A percentile compares a stretch with the other conserved stretches of the same genome.
phyloP scores from a whole-genome alignment of 1,139 yeast genomes.

The Candida glucosophila region DNA sequence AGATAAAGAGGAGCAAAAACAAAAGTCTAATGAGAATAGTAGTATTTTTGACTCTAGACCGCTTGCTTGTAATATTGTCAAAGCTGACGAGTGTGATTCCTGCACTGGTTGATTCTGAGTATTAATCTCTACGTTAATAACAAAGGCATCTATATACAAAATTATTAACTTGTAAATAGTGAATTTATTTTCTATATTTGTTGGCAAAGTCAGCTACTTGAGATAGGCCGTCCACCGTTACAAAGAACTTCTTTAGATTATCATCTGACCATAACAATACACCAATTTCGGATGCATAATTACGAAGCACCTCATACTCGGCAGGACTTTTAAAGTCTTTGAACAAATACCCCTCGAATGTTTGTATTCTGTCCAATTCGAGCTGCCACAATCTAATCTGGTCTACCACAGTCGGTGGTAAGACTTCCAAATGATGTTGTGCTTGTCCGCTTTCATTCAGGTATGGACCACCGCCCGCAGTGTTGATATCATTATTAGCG shows the following conservation, averaged over 20 bases:
- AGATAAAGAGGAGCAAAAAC: too few species aligned
- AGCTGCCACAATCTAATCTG: conserved; percentile 94
- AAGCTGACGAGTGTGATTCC: conserved; percentile 34
- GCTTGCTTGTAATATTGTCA: conserved; percentile 31
- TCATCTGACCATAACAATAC: conserved; percentile 81
- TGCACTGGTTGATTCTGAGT: conserved; percentile 39
- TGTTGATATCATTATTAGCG: conserved; percentile 47
- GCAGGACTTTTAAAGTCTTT: conserved; percentile 73
- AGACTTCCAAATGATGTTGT: conserved; percentile 47
- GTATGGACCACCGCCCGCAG: conserved; percentile 30
- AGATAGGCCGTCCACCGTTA: conserved; percentile 75
- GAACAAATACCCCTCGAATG: conserved; percentile 81
- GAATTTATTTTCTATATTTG: conserved; percentile 39
- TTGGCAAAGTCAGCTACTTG: conserved; percentile 85
- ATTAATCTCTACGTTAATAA: too few species aligned
- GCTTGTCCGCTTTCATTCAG: too few species aligned
- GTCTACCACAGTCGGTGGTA: conserved; percentile 95
- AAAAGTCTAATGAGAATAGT: too few species aligned
- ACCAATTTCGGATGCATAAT: conserved; percentile 86
- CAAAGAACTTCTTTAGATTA: conserved; percentile 65
- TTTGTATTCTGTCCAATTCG: conserved; percentile 85
- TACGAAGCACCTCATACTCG: conserved; percentile 66
- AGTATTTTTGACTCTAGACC: too few species aligned
- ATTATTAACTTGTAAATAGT: too few species aligned
- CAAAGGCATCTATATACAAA: too few species aligned